Percentiles rank a stretch among this genome's conserved stretches.
Conservation (phyloP, 2,329 filamentous ascomycete genomes). For the Colletotrichum sp. region DNA sequence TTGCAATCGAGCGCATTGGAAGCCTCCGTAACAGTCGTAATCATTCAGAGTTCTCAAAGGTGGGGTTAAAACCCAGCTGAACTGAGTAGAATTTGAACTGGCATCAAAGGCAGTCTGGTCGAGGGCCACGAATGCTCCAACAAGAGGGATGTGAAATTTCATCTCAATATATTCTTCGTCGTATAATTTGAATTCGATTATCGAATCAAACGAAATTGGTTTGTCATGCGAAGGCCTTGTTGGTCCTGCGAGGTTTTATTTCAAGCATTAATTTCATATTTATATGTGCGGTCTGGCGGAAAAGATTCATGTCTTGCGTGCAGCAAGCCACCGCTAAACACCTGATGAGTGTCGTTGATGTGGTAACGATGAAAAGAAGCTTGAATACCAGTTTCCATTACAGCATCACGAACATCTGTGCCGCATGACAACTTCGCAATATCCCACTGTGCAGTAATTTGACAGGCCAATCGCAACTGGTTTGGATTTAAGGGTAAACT, state of each 20-base stretch:
- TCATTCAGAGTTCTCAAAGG: too few relatives aligned
- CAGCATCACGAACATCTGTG: neutral
- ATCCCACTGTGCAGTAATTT: neutral
- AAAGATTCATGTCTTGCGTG: neutral
- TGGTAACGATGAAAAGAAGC: neutral
- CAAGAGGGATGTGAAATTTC: neutral
- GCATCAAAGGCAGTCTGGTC: neutral
- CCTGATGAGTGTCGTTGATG: accelerated
- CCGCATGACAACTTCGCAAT: neutral
- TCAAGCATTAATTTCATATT: neutral
- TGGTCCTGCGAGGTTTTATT: too few relatives aligned
- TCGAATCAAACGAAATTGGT: too few relatives aligned
- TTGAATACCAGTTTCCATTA: neutral
- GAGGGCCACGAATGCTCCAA: neutral
- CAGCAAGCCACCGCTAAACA: neutral
- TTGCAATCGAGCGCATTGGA: slow-evolving; percentile 44
- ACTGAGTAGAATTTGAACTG: slow-evolving; percentile 12
- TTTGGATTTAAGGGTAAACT: accelerated
- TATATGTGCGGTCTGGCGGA: accelerated
- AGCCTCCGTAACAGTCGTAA: slow-evolving; percentile 41
- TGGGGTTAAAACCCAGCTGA: slow-evolving; percentile 38
- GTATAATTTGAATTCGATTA: too few relatives aligned
- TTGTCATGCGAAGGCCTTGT: too few relatives aligned
- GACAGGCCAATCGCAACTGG: neutral
- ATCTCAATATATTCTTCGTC: neutral